Evolutionary conservation across 2,329 filamentous ascomycete species (phyloP), one percentile per base, ranked within the genome.

Genomic region (Chalaropsis ovoidea): DNA sequence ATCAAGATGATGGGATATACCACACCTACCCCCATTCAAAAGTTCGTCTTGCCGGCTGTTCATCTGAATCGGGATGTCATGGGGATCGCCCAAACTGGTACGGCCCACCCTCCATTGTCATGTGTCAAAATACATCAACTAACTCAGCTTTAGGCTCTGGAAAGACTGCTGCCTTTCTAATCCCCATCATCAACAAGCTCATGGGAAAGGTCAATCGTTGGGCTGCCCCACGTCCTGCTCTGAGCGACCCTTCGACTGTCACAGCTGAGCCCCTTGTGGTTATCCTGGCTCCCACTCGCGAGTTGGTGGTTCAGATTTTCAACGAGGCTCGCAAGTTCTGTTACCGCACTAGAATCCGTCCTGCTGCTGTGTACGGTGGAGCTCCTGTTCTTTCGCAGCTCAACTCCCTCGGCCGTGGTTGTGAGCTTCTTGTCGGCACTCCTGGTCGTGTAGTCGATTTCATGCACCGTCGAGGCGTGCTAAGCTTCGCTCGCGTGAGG

Each of bases 181-280:
- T 96, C 65, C 94, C 94, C 0, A 89, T 95, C 67, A 72, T 97
- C 63, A 95, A 91, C 68, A 88, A 89, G 74, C 77, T 99, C 24
- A 96, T 97, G 90, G 94, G 94, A 31, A 97, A 97, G 77, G 90
- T 89, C 5, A 94, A 91, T 77, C 92, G 91, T 76, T 78, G 96
- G 6, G 86, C 87, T 0, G 92, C 89, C 4, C 81, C 85, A 56
- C 88, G 92, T 3, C 90, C 92, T 0, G 85, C 87, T 68, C 79
- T 56, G 11, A 58, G 56, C n/a, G 75, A 78, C 17, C 71, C 70
- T 22, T 31, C 27, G 2, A 74, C 75, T 1, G 82, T 89, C 47
- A 83, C 84, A 54, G 93, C 91, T 7, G 92, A 97, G 78, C 94
- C 94, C 3, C 77, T 99, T 6, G 88, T 97, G 0, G 79, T 97